Evolutionary conservation across 306 rosid genomes (phyloP).

Genomic region (Comarum palustre): DNA sequence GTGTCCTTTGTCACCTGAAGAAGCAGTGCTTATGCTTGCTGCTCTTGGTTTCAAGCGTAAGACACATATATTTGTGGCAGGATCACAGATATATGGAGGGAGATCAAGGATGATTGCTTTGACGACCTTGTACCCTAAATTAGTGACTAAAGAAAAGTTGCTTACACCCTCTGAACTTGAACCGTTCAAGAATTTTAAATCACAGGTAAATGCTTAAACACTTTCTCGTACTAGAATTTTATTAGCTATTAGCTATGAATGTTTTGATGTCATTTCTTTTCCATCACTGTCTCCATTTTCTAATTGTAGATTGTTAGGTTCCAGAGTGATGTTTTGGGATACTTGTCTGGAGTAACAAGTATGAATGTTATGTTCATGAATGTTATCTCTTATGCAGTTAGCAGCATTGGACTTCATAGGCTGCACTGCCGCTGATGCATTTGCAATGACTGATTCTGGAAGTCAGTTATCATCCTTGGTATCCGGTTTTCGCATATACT

Average conservation of each 20-base stretch:
- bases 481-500: conserved; percentile 81
- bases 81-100: conserved; percentile 90
- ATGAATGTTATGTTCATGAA: neutral
- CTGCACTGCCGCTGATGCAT: conserved; percentile 88
- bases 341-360: neutral
- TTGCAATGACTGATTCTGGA: conserved; percentile 98
- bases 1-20: conserved; percentile 93
- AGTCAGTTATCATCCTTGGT: conserved; percentile 94
- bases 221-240: neutral
- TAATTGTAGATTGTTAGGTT: neutral
- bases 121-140: conserved; percentile 78
- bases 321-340: neutral
- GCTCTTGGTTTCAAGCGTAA: conserved; percentile 94
- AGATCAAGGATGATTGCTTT: conserved; percentile 66
- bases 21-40: conserved; percentile 89
- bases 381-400: conserved; percentile 43
- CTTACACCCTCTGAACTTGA: conserved; percentile 67
- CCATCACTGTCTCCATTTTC: neutral
- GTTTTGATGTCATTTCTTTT: neutral
- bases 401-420: conserved; percentile 98
- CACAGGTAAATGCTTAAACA: conserved; percentile 59
- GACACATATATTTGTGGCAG: conserved; percentile 80
- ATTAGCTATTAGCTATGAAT: neutral
- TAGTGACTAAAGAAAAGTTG: conserved; percentile 91
- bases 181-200: conserved; percentile 79